phyloP scores from a whole-genome alignment of 495 filamentous ascomycete species.

The Neurospora sp. region DNA sequence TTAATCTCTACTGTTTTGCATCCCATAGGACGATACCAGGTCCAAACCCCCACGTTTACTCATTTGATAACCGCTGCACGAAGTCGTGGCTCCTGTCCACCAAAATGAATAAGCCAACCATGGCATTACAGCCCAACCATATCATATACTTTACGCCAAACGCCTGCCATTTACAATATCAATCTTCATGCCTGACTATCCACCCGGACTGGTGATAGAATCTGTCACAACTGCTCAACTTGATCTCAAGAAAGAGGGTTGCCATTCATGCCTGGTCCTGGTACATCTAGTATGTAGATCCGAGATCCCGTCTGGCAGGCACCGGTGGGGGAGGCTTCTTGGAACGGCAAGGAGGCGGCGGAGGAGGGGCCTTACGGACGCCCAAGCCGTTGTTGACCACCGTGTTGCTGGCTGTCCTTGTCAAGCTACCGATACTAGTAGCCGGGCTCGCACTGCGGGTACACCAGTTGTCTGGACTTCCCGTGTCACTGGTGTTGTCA shows the following conservation, averaged over 20 bases:
- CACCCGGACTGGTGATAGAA: neutral
- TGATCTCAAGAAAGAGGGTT: neutral
- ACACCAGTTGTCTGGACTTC: slow-evolving; percentile 48
- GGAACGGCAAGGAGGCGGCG: slow-evolving; percentile 67
- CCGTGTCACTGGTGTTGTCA: slow-evolving; percentile 43
- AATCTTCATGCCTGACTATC: neutral
- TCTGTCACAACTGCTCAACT: neutral
- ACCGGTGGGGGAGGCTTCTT: slow-evolving; percentile 70
- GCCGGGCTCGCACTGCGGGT: slow-evolving; percentile 51
- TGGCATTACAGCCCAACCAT: neutral
- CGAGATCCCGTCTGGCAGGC: slow-evolving; percentile 29
- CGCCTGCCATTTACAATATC: neutral
- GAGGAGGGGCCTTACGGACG: slow-evolving; percentile 63
- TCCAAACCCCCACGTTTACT: neutral
- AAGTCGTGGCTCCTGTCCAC: neutral
- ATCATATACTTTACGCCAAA: neutral
- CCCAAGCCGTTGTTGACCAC: slow-evolving; percentile 30
- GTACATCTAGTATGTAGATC: slow-evolving; percentile 16
- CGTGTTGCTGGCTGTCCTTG: slow-evolving; percentile 44
- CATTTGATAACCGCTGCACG: neutral
- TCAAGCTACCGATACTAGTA: slow-evolving; percentile 50
- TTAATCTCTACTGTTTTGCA: neutral
- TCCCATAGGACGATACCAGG: neutral
- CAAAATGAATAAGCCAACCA: neutral
- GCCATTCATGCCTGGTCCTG: neutral